Percentiles rank a stretch among this genome's conserved stretches.
Evolutionary conservation across 2,329 filamentous ascomycete genomes (phyloP).

Genomic region (Monilinia polystroma): DNA sequence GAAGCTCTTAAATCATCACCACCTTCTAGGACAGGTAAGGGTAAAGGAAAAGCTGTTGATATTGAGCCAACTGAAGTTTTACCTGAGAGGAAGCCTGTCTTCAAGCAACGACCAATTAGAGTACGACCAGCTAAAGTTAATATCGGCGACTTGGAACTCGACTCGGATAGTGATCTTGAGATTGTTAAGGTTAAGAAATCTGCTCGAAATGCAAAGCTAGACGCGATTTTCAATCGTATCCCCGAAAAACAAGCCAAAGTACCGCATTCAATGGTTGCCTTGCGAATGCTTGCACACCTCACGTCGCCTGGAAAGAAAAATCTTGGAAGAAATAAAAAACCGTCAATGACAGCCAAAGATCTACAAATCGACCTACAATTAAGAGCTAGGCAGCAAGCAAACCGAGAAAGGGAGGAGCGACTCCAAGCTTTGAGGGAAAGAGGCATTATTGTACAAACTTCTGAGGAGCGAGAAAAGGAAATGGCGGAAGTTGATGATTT

Average conservation of each 20-base stretch:
- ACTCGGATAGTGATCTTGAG: conserved; percentile 50
- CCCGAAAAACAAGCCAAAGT: conserved; percentile 64
- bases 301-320: conserved; percentile 58
- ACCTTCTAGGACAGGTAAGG: conserved; percentile 49
- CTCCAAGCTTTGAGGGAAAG: conserved; percentile 75
- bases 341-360: conserved; percentile 65
- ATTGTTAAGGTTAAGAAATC: conserved; percentile 39
- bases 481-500: conserved; percentile 84
- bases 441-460: conserved; percentile 78
- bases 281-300: conserved; percentile 74
- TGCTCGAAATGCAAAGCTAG: conserved; percentile 49
- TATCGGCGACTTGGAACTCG: conserved; percentile 41
- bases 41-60: conserved; percentile 56
- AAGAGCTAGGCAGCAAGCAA: conserved; percentile 77
- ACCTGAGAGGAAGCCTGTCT: conserved; percentile 30
- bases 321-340: conserved; percentile 46
- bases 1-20: conserved; percentile 30
- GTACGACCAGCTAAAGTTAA: conserved; percentile 44
- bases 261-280: conserved; percentile 59
- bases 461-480: conserved; percentile 81
- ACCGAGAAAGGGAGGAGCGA: conserved; percentile 71
- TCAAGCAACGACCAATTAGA: conserved; percentile 41
- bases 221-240: conserved; percentile 68
- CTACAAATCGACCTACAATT: conserved; percentile 67
- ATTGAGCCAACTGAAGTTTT: conserved; percentile 28